Conservation (phyloP, 768 basidiomycete species). For the Boletus pseudo-olivaceus region DNA sequence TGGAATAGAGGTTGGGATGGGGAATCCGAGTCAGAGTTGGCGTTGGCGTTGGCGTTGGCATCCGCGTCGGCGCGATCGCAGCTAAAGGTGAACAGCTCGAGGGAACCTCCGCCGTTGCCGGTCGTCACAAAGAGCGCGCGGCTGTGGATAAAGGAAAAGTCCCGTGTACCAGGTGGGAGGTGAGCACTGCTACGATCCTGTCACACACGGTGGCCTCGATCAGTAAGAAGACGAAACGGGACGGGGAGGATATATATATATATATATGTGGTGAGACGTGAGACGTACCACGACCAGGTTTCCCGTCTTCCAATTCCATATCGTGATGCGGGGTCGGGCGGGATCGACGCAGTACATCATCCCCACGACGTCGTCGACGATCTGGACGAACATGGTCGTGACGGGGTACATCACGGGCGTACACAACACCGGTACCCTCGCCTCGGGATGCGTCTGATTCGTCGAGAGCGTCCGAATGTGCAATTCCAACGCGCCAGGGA, state of each 20-base stretch:
- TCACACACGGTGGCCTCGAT: background rate
- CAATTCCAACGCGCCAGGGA: slow-evolving; percentile 29
- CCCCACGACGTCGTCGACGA: slow-evolving; percentile 53
- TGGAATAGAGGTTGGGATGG: background rate
- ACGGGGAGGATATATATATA: background rate
- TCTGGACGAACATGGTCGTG: slow-evolving; percentile 42
- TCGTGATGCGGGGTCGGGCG: slow-evolving; percentile 22
- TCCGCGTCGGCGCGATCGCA: slow-evolving; percentile 2
- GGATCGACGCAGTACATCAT: slow-evolving; percentile 39
- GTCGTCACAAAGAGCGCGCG: slow-evolving; percentile 44
- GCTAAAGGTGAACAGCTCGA: slow-evolving; percentile 43
- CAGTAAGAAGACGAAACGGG: background rate
- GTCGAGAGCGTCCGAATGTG: slow-evolving; percentile 44
- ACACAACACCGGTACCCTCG: slow-evolving; percentile 29
- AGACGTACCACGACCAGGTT: slow-evolving; percentile 32
- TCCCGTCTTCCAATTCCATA: slow-evolving; percentile 54
- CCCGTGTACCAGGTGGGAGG: slow-evolving; percentile 32
- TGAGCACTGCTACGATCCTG: slow-evolving; percentile 28
- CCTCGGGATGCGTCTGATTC: slow-evolving; percentile 34
- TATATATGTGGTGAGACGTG: background rate
- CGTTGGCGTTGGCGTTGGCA: background rate
- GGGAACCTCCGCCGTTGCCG: slow-evolving; percentile 30
- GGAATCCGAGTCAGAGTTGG: background rate
- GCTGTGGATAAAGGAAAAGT: slow-evolving; percentile 47
- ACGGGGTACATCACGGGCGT: slow-evolving; percentile 22